Evolutionary conservation across 768 basidiomycete species (phyloP).

Genomic region (Lactarius pseudohatsudake): DNA sequence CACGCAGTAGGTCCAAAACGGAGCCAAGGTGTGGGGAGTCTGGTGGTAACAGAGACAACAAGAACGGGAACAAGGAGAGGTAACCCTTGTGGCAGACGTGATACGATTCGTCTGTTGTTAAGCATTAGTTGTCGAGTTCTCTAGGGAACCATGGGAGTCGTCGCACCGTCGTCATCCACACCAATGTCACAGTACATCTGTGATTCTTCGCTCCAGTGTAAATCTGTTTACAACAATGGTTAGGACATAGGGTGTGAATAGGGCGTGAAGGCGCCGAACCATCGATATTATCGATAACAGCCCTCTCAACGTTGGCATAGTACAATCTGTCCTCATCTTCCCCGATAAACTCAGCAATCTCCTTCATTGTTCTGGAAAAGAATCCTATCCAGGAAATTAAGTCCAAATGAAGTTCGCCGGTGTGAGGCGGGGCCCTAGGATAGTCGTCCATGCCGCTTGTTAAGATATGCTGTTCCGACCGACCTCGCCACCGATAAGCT

Average conservation of each 20-base stretch:
- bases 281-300: slow-evolving; percentile 81
- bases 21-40: slow-evolving; percentile 76
- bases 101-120: slow-evolving; percentile 75
- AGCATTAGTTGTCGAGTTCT: neutral
- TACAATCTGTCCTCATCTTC: slow-evolving; percentile 81
- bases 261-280: slow-evolving; percentile 45
- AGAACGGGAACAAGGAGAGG: slow-evolving; percentile 90
- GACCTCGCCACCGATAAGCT: slow-evolving; percentile 92
- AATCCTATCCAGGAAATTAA: slow-evolving; percentile 96
- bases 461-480: slow-evolving; percentile 81
- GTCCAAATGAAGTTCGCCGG: slow-evolving; percentile 91
- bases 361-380: slow-evolving; percentile 91
- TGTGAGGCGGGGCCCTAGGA: slow-evolving; percentile 84
- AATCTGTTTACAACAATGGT: slow-evolving; percentile 49
- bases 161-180: slow-evolving; percentile 77
- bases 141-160: slow-evolving; percentile 13
- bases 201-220: slow-evolving; percentile 89
- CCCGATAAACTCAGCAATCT: slow-evolving; percentile 83
- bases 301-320: slow-evolving; percentile 74
- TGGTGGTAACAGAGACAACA: slow-evolving; percentile 75
- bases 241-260: slow-evolving; percentile 7
- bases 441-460: slow-evolving; percentile 98
- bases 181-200: slow-evolving; percentile 93
- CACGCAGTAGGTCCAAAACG: slow-evolving; percentile 76
- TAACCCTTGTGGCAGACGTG: slow-evolving; percentile 92